phyloP scores from a whole-genome alignment of 768 basidiomycete species.

The Leccinellum albellum region DNA sequence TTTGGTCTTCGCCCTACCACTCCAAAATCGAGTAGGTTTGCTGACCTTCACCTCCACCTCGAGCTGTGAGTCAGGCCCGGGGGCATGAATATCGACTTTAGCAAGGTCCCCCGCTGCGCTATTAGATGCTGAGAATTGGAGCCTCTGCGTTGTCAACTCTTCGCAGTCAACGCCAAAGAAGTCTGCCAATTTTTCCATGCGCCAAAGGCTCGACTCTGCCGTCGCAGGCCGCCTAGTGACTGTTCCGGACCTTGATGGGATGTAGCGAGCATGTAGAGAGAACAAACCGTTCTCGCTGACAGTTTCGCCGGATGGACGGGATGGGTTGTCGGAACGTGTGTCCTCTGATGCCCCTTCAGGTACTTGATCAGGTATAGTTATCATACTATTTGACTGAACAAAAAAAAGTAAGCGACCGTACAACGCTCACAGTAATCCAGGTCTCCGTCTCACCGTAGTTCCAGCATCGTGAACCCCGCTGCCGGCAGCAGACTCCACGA shows the following conservation, averaged over 20 bases:
- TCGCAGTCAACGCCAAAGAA: constrained; percentile 16
- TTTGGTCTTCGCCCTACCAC: constrained; percentile 27
- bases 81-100: background rate
- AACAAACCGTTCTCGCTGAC: background rate
- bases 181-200: constrained; percentile 11
- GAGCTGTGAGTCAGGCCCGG: constrained; percentile 4
- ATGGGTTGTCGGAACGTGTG: background rate
- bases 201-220: constrained; percentile 2
- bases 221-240: constrained; percentile 1
- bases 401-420: constrained; percentile 1
- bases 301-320: background rate
- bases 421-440: background rate
- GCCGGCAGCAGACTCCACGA: background rate
- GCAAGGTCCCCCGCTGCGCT: constrained; percentile 4
- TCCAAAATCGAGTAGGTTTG: constrained; percentile 39
- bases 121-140: background rate
- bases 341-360: background rate
- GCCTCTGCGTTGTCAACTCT: background rate
- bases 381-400: background rate
- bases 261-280: background rate
- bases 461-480: background rate
- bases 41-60: constrained; percentile 39
- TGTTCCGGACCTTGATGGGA: background rate
- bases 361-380: background rate
- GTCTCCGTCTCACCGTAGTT: constrained; percentile 5